Evolutionary conservation across 1,284 basidiomycete genomes (phyloP).

Genomic region (Apiotrichum laibachii): DNA sequence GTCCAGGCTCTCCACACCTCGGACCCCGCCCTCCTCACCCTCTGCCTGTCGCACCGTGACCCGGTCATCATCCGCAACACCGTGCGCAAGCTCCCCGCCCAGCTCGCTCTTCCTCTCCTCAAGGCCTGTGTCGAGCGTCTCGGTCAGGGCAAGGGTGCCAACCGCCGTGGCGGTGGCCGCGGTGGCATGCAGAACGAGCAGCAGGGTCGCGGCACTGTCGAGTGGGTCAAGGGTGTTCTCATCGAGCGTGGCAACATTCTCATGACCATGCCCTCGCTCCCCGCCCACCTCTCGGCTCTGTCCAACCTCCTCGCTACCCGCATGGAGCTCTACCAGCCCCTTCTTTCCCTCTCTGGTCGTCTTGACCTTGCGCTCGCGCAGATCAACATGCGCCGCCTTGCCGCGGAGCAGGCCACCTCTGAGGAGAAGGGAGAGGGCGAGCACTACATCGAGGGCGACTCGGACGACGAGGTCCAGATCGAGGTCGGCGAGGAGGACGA

Average conservation of each 20-base stretch:
- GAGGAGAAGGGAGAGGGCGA: conserved; percentile 48
- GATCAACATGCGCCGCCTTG: conserved; percentile 67
- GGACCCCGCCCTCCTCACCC: conserved; percentile 82
- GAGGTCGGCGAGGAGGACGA: conserved; percentile 69
- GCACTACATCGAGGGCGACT: conserved; percentile 51
- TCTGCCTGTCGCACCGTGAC: conserved; percentile 82
- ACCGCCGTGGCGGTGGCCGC: conserved; percentile 58
- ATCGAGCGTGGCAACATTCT: conserved; percentile 86
- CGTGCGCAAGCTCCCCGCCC: conserved; percentile 81
- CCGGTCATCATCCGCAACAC: conserved; percentile 79
- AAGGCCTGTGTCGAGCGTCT: conserved; percentile 86
- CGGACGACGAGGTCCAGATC: conserved; percentile 54
- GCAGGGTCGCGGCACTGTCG: conserved; percentile 74
- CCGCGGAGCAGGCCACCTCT: conserved; percentile 34
- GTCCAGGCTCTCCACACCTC: conserved; percentile 96
- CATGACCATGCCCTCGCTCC: conserved; percentile 63
- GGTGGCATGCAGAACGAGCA: conserved; percentile 81
- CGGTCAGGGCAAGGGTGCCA: conserved; percentile 74
- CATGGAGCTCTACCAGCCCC: conserved; percentile 75
- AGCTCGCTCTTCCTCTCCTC: conserved; percentile 81
- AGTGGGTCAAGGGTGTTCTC: conserved; percentile 86
- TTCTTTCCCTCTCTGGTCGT: conserved; percentile 81
- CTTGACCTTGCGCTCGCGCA: conserved; percentile 92
- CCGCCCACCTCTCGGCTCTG: conserved; percentile 68
- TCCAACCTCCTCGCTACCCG: conserved; percentile 79